Conservation (phyloP, 2,329 filamentous ascomycete species). For the Ascocoryne sarcoides region DNA sequence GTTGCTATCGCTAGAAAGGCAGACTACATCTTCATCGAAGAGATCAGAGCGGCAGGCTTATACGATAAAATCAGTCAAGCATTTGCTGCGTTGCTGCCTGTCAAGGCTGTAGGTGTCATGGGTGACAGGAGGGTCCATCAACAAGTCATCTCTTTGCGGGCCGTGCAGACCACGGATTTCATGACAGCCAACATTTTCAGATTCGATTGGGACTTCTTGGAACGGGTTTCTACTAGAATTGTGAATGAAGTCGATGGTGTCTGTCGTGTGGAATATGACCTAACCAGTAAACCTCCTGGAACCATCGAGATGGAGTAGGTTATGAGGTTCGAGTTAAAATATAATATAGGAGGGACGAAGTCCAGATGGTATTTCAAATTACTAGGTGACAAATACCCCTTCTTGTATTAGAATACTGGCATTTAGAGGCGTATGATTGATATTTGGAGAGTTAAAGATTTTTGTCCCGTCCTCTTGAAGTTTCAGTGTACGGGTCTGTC, state of each 20-base stretch:
- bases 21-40: slow-evolving; percentile 68
- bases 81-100: slow-evolving; percentile 58
- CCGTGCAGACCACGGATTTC: slow-evolving; percentile 46
- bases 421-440: no score
- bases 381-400: no score
- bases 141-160: slow-evolving; percentile 52
- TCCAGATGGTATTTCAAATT: no score
- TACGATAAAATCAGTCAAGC: slow-evolving; percentile 66
- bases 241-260: slow-evolving; percentile 60
- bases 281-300: slow-evolving; percentile 39
- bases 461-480: no score
- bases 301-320: slow-evolving; percentile 67
- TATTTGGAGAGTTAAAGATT: no score
- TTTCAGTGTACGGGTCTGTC: no score
- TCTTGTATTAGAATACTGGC: no score
- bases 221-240: slow-evolving; percentile 56
- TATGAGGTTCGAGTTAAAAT: background rate
- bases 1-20: slow-evolving; percentile 73
- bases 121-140: slow-evolving; percentile 60
- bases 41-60: slow-evolving; percentile 63
- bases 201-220: slow-evolving; percentile 55
- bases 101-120: slow-evolving; percentile 58
- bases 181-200: slow-evolving; percentile 28
- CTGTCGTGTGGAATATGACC: slow-evolving; percentile 61
- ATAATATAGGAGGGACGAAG: background rate